phyloP scores from a whole-genome alignment of 2,329 filamentous ascomycete genomes.

The Mollisia scopiformis region DNA sequence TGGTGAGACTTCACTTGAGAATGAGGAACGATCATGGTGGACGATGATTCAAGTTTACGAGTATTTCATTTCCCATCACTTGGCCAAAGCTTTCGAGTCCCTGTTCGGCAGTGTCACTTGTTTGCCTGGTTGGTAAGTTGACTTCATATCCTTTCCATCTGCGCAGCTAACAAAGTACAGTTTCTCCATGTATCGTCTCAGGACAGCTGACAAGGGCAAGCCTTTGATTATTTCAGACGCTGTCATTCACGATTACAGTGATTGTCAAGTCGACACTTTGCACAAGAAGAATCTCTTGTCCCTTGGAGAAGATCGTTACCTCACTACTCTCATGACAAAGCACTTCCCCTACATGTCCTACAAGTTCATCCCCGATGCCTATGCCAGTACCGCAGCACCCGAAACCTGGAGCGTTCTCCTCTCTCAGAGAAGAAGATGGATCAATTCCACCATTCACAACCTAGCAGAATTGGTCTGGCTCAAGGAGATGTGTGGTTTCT shows the following conservation, averaged over 20 bases:
- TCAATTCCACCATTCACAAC: slow-evolving; percentile 98
- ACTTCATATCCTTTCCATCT: background rate
- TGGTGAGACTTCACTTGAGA: slow-evolving; percentile 93
- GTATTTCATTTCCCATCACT: slow-evolving; percentile 97
- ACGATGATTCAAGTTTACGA: slow-evolving; percentile 99
- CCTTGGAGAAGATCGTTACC: slow-evolving; percentile 93
- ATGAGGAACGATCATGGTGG: slow-evolving; percentile 95
- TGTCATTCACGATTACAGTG: slow-evolving; percentile 85
- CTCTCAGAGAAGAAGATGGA: slow-evolving; percentile 98
- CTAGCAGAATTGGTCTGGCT: slow-evolving; percentile 87
- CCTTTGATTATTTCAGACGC: slow-evolving; percentile 91
- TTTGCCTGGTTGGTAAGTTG: slow-evolving; percentile 93
- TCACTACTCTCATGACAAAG: slow-evolving; percentile 98
- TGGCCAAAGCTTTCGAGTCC: slow-evolving; percentile 96
- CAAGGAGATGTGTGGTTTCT: slow-evolving; percentile 96
- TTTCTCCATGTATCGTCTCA: slow-evolving; percentile 98
- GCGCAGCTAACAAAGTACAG: slow-evolving; percentile 54
- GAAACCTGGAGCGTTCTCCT: slow-evolving; percentile 92
- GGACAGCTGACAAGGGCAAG: slow-evolving; percentile 91
- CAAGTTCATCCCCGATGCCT: slow-evolving; percentile 94
- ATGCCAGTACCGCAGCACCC: slow-evolving; percentile 90
- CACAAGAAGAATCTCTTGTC: slow-evolving; percentile 93
- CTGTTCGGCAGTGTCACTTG: slow-evolving; percentile 98
- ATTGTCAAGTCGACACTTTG: slow-evolving; percentile 88
- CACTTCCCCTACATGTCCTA: slow-evolving; percentile 94